phyloP scores from a whole-genome alignment of 352 stramenopile species.

The Globisporangium ultimum region DNA sequence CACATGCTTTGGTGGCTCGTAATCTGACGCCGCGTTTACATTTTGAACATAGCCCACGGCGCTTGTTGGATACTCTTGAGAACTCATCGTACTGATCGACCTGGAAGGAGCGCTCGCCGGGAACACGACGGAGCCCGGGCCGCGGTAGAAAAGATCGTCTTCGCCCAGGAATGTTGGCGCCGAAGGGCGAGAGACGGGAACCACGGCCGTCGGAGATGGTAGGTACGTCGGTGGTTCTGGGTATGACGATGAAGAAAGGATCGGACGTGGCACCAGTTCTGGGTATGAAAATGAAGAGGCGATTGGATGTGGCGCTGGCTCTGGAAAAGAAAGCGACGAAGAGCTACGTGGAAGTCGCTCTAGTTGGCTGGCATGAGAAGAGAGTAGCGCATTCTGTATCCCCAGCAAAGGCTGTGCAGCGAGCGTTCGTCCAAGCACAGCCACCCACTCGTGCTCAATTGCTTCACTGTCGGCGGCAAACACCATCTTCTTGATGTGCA shows the following conservation, averaged over 20 bases:
- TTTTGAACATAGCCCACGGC: background rate
- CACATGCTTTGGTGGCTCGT: background rate
- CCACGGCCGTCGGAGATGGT: conserved; percentile 11
- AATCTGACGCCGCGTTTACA: background rate
- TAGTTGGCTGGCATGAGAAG: background rate
- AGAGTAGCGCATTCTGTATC: background rate
- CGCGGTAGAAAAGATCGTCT: conserved; percentile 4
- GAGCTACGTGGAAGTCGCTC: background rate
- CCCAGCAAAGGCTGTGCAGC: background rate
- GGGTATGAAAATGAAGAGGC: no score
- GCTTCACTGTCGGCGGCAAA: conserved; percentile 36
- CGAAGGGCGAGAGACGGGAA: conserved; percentile 6
- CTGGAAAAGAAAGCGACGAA: background rate
- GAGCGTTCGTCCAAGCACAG: conserved; percentile 17
- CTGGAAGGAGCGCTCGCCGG: background rate
- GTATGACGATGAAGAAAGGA: background rate
- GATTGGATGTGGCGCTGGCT: no score
- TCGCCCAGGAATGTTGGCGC: conserved; percentile 7
- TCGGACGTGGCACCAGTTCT: no score
- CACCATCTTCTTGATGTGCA: conserved; percentile 30
- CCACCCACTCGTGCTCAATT: conserved; percentile 28
- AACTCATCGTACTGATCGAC: background rate
- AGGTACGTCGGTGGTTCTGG: conserved; percentile 5
- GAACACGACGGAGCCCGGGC: conserved; percentile 5
- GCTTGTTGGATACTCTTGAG: background rate